Percentiles rank a stretch among this genome's conserved stretches.
phyloP scores from a whole-genome alignment of 1,139 yeast species.

The Geotrichum cucujoidarum region DNA sequence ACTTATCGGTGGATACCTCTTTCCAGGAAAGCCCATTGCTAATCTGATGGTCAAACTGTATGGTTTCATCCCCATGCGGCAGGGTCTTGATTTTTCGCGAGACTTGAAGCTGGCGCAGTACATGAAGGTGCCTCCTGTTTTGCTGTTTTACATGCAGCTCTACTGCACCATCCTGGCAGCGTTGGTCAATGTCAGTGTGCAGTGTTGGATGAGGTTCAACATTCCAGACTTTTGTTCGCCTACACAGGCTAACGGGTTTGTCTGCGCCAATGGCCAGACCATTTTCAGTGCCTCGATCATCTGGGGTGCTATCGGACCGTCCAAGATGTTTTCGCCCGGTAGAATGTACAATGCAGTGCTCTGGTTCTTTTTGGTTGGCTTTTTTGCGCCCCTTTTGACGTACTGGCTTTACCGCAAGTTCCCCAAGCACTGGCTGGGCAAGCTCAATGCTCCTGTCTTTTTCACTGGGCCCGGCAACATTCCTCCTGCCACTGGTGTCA shows the following conservation, averaged over 20 bases:
- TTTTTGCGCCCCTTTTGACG: conserved; percentile 36
- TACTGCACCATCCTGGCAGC: conserved; percentile 35
- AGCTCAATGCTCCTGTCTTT: conserved; percentile 39
- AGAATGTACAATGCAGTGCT: conserved; percentile 37
- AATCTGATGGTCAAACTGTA: conserved; percentile 47
- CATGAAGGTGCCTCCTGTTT: conserved; percentile 33
- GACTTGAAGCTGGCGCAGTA: conserved; percentile 51
- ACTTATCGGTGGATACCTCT: conserved; percentile 47
- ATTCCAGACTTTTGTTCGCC: conserved; percentile 45
- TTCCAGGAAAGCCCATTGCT: conserved; percentile 50
- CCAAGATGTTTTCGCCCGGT: conserved; percentile 40
- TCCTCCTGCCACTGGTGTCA: conserved; percentile 43
- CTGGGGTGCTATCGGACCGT: conserved; percentile 58
- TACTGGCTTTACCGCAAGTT: conserved; percentile 44
- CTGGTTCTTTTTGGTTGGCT: conserved; percentile 40
- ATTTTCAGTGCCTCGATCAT: conserved; percentile 48
- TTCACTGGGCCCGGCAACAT: conserved; percentile 42
- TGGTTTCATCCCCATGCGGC: conserved; percentile 47
- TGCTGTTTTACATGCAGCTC: conserved; percentile 46
- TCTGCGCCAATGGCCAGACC: conserved; percentile 43
- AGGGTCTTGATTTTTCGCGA: conserved; percentile 45
- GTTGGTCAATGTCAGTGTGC: conserved; percentile 35
- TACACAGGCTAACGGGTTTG: conserved; percentile 40
- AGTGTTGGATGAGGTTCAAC: conserved; percentile 41
- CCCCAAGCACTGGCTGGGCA: conserved; percentile 40